Conservation (phyloP, 805 yeast species). For the Candida fluviatilis region DNA sequence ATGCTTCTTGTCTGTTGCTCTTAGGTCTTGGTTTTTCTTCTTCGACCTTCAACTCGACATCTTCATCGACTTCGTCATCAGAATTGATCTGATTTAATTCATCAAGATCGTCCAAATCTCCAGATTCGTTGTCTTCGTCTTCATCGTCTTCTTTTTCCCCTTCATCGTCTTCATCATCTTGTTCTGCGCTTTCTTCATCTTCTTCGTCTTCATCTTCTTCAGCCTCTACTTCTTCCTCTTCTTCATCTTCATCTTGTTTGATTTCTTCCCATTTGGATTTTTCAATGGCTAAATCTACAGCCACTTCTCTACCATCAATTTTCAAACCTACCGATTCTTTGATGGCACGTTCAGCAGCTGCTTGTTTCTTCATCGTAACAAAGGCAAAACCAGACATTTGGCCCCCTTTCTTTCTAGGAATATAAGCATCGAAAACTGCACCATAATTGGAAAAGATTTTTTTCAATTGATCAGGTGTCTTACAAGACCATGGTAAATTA, state of each 20-base stretch:
- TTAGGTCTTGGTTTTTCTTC: constrained; percentile 29
- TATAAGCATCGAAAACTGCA: constrained; percentile 79
- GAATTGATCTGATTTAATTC: constrained; percentile 29
- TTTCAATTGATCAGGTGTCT: constrained; percentile 68
- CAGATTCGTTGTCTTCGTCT: constrained; percentile 31
- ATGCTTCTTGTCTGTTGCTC: constrained; percentile 62
- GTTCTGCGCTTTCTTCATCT: constrained; percentile 36
- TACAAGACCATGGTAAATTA: constrained; percentile 94
- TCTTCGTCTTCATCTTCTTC: constrained; percentile 37
- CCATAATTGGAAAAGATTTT: constrained; percentile 75
- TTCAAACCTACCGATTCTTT: constrained; percentile 70
- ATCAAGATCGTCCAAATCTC: constrained; percentile 24
- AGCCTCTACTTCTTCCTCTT: constrained; percentile 37
- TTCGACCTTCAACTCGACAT: constrained; percentile 21
- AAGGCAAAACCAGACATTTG: constrained; percentile 94
- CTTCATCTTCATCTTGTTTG: constrained; percentile 33
- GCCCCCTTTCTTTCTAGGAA: constrained; percentile 85
- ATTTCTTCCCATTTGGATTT: constrained; percentile 75
- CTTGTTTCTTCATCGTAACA: constrained; percentile 78
- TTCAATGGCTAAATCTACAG: constrained; percentile 90
- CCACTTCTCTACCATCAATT: constrained; percentile 86
- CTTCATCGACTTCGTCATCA: constrained; percentile 29
- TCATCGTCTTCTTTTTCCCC: constrained; percentile 28
- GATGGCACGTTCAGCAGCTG: constrained; percentile 77
- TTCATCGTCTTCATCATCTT: constrained; percentile 32